Evolutionary conservation across 179 eudicot species (phyloP), one percentile per base, ranked within the genome.

Genomic region (Beta macrorhiza): DNA sequence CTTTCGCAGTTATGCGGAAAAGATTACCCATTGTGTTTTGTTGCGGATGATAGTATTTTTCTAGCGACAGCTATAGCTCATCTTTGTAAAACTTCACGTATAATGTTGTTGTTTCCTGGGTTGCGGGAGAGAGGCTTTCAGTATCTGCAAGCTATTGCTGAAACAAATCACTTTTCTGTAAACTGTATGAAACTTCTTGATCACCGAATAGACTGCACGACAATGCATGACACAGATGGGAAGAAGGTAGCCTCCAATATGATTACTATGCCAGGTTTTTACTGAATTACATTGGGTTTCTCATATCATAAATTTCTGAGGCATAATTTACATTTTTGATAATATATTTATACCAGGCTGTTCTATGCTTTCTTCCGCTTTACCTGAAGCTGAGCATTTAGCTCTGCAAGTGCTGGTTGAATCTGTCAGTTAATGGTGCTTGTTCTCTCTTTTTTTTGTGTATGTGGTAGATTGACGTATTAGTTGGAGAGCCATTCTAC

Each of bases 401-500:
- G 25, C 37, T 53, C 42, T 63, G 25, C 65, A 3, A 32, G 49
- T 51, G 8, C 19, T 47, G 63, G 68, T 45, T 55, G 16, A 37
- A 75, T 20, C 57, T 37, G 17, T 75, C 17, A 4, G 52, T 67
- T 74, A n/a, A 67, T 17, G 55, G 59, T 84, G 55, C 75, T 83
- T 55, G 37, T 75, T 59, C 76, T 72, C 74, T 83, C 55, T 67
- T 19, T 53, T 25, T 83, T 37, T 37, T 37, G 3, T 3, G 42
- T 37, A 37, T 37, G 42, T 37, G 42, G 86, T 89, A 95, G 98
- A 89, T 93, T 82, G 91, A 93, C 77, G 79, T 95, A 29, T 87
- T 95, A 65, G 83, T 91, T 84, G 98, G 90, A 67, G 98, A 95
- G 87, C 98, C 97, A n/a, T 95, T 91, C 85, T 95, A 95, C 83